Evolutionary conservation across 208 protist genomes (phyloP).

Genomic region (Trypanosoma mega): DNA sequence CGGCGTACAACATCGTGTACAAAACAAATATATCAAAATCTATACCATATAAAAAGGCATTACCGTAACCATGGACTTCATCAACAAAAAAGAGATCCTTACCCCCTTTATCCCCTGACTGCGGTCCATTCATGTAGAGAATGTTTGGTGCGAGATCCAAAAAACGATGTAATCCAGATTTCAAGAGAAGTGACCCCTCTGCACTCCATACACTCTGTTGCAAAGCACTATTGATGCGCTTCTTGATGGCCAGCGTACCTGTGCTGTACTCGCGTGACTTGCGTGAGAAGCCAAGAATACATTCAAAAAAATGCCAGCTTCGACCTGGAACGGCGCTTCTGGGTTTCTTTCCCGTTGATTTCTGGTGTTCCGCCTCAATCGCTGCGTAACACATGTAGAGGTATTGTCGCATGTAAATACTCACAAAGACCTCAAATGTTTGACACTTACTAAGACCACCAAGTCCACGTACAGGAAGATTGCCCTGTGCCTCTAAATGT

Average conservation of each 20-base stretch:
- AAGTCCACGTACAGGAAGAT: conserved; percentile 78
- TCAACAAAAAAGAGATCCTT: conserved; percentile 89
- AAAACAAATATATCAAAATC: conserved; percentile 77
- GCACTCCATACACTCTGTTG: conserved; percentile 66
- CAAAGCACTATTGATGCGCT: conserved; percentile 70
- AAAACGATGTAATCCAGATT: conserved; percentile 68
- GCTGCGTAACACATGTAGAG: conserved; percentile 74
- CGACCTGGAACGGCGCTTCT: conserved; percentile 26
- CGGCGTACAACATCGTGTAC: conserved; percentile 66
- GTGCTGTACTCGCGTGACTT: conserved; percentile 55
- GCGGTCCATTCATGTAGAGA: conserved; percentile 82
- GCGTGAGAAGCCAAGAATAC: conserved; percentile 40
- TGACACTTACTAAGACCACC: conserved; percentile 78
- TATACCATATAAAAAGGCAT: conserved; percentile 66
- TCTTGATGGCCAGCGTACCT: conserved; percentile 61
- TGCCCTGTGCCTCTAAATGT: conserved; percentile 72
- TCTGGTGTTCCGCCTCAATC: conserved; percentile 52
- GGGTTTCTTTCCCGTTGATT: conserved; percentile 30
- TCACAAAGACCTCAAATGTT: conserved; percentile 82
- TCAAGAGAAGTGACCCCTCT: conserved; percentile 61
- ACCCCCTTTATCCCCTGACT: conserved; percentile 55
- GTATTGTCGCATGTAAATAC: conserved; percentile 74
- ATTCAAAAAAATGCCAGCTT: conserved; percentile 63
- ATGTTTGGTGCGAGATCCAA: conserved; percentile 76
- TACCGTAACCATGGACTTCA: conserved; percentile 49